Conservation (phyloP, 2,329 filamentous ascomycete genomes). For the Penicillium janthinellum region DNA sequence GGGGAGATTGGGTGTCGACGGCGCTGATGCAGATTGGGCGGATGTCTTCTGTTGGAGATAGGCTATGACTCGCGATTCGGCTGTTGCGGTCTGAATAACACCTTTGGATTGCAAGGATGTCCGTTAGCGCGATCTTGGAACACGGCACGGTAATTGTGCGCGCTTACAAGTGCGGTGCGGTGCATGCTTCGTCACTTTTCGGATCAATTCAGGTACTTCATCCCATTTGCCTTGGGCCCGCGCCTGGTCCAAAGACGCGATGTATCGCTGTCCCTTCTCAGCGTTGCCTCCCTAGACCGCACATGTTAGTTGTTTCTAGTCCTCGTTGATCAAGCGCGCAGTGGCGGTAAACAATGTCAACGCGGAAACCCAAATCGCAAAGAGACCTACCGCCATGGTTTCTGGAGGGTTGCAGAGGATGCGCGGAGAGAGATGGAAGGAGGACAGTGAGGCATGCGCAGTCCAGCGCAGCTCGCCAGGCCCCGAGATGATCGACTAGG, state of each 20-base stretch:
- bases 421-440: slow-evolving; percentile 19
- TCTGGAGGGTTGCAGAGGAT: slow-evolving; percentile 17
- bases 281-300: slow-evolving; percentile 52
- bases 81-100: slow-evolving; percentile 69
- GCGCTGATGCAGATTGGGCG: slow-evolving; percentile 36
- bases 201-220: slow-evolving; percentile 80
- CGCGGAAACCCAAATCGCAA: background rate
- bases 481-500: slow-evolving; percentile 30
- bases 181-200: slow-evolving; percentile 94
- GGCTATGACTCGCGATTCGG: slow-evolving; percentile 66
- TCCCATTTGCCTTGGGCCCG: slow-evolving; percentile 88
- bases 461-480: slow-evolving; percentile 13
- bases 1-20: slow-evolving; percentile 45
- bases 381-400: slow-evolving; percentile 27
- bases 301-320: slow-evolving; percentile 21
- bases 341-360: background rate
- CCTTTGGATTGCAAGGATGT: slow-evolving; percentile 50
- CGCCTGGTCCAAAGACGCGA: slow-evolving; percentile 78
- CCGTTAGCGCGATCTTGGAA: slow-evolving; percentile 21
- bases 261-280: slow-evolving; percentile 79
- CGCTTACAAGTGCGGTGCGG: slow-evolving; percentile 75
- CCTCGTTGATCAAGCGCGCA: background rate
- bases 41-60: slow-evolving; percentile 45
- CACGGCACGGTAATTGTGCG: slow-evolving; percentile 12
- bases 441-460: slow-evolving; percentile 15